Evolutionary conservation across 2,329 filamentous ascomycete genomes (phyloP).

Genomic region (Orbilia oligospora): DNA sequence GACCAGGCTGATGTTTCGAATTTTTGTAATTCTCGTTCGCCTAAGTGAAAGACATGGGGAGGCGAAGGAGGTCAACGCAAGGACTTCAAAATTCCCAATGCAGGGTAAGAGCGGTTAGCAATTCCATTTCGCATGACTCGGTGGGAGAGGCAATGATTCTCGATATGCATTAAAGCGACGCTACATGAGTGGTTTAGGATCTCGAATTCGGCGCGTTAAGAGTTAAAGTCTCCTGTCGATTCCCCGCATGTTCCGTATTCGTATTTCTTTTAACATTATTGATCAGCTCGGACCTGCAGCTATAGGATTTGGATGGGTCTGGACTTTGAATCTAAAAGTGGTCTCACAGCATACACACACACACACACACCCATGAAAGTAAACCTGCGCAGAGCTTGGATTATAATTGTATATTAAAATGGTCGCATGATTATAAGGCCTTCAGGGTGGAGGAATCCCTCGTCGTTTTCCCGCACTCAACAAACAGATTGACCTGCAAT

Average conservation of each 20-base stretch:
- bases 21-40: slow-evolving; percentile 30
- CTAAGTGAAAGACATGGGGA: slow-evolving; percentile 30
- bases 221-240: background rate
- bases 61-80: slow-evolving; percentile 38
- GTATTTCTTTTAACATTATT: slow-evolving; percentile 2
- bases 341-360: slow-evolving; percentile 24
- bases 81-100: slow-evolving; percentile 27
- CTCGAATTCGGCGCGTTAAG: slow-evolving; percentile 18
- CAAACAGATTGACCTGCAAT: slow-evolving; percentile 35
- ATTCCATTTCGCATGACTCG: slow-evolving; percentile 45
- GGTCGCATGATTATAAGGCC: slow-evolving; percentile 46
- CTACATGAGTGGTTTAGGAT: background rate
- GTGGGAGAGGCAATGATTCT: slow-evolving; percentile 40
- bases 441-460: slow-evolving; percentile 13
- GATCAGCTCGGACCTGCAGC: slow-evolving; percentile 1
- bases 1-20: slow-evolving; percentile 28
- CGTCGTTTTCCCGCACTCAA: slow-evolving; percentile 16
- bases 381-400: slow-evolving; percentile 1
- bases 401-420: slow-evolving; percentile 16
- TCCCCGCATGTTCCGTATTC: slow-evolving; percentile 14
- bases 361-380: slow-evolving; percentile 33
- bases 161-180: slow-evolving; percentile 43
- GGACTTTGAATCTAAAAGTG: slow-evolving; percentile 28
- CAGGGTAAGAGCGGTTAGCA: slow-evolving; percentile 27
- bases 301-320: slow-evolving; percentile 26